A percentile compares a stretch with the other conserved stretches of the same genome.
phyloP scores from a whole-genome alignment of 345 rosid species.

The Boechera retrofracta region DNA sequence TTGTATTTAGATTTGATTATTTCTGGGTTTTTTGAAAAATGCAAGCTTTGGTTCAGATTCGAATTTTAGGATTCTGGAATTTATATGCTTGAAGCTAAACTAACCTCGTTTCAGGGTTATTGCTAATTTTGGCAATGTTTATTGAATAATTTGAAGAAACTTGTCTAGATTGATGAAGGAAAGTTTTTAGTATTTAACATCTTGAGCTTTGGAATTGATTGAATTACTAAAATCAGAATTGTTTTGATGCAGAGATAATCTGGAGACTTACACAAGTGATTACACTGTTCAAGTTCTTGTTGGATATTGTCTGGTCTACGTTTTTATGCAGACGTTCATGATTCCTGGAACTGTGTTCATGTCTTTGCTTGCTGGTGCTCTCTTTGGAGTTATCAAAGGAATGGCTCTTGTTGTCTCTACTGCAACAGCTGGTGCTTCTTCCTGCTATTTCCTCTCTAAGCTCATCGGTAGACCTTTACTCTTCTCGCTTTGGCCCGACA shows the following conservation, averaged over 20 bases:
- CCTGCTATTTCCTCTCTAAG: slow-evolving; percentile 87
- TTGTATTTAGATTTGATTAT: not conserved
- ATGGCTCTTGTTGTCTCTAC: slow-evolving; percentile 81
- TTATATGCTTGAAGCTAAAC: slow-evolving; percentile 9
- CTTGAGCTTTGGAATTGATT: slow-evolving; percentile 19
- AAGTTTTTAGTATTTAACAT: not conserved
- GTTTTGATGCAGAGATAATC: slow-evolving; percentile 67
- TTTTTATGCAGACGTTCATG: slow-evolving; percentile 97
- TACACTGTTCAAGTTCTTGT: slow-evolving; percentile 82
- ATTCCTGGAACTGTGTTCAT: slow-evolving; percentile 93
- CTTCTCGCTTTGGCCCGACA: slow-evolving; percentile 89
- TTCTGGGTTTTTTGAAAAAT: slow-evolving; percentile 12
- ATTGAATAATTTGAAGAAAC: slow-evolving; percentile 1
- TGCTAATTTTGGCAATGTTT: slow-evolving; percentile 3
- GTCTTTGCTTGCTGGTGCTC: slow-evolving; percentile 95
- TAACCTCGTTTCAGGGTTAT: not conserved
- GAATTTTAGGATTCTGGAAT: not conserved
- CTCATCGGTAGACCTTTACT: slow-evolving; percentile 83
- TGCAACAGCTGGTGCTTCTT: slow-evolving; percentile 97
- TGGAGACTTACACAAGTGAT: slow-evolving; percentile 87
- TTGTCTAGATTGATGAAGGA: not conserved
- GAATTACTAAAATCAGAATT: not conserved
- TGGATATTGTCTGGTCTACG: slow-evolving; percentile 79
- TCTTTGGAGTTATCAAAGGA: slow-evolving; percentile 87
- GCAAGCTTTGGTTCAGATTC: slow-evolving; percentile 11